A percentile compares a stretch with the other conserved stretches of the same genome.
These are phyloP conservation scores for Fusarium sp. DNA, from an alignment of 2,329 filamentous ascomycete genomes.

Conservation along the genomic window DNA sequence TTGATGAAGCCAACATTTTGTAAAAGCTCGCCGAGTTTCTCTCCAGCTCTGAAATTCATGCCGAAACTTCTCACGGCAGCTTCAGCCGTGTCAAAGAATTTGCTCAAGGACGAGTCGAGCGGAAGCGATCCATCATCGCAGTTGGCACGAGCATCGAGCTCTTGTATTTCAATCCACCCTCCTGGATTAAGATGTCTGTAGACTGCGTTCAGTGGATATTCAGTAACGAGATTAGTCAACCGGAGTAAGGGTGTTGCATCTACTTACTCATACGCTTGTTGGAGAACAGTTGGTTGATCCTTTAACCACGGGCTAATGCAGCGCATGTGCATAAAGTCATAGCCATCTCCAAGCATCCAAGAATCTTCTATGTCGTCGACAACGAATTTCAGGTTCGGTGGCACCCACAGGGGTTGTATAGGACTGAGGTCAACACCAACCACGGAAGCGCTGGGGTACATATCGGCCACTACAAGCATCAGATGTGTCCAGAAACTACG, in stretches of 20 bases:
- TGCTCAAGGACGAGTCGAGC: slow-evolving; percentile 45
- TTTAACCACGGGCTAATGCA: slow-evolving; percentile 40
- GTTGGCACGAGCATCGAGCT: slow-evolving; percentile 51
- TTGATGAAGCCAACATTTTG: slow-evolving; percentile 36
- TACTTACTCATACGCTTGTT: slow-evolving; percentile 32
- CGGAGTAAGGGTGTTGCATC: no score
- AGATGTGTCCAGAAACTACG: background rate
- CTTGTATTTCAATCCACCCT: slow-evolving; percentile 46
- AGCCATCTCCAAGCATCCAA: slow-evolving; percentile 53
- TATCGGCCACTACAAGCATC: slow-evolving; percentile 28
- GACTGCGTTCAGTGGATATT: background rate
- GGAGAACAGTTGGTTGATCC: slow-evolving; percentile 24
- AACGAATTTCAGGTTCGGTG: slow-evolving; percentile 54
- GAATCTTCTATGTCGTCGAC: slow-evolving; percentile 58
- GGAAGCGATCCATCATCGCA: slow-evolving; percentile 55
- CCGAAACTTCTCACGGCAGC: slow-evolving; percentile 45
- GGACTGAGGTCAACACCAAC: slow-evolving; percentile 41
- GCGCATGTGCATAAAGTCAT: slow-evolving; percentile 41
- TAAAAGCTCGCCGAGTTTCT: slow-evolving; percentile 18
- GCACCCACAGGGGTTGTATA: slow-evolving; percentile 50
- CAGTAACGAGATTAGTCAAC: background rate
- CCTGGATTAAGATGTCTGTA: slow-evolving; percentile 34
- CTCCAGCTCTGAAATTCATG: slow-evolving; percentile 47
- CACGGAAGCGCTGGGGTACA: slow-evolving; percentile 39
- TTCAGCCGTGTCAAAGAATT: slow-evolving; percentile 38